Percentiles rank a stretch among this genome's conserved stretches.
Evolutionary conservation across 1,139 yeast species (phyloP).

Genomic region (Geotrichum restrictum): DNA sequence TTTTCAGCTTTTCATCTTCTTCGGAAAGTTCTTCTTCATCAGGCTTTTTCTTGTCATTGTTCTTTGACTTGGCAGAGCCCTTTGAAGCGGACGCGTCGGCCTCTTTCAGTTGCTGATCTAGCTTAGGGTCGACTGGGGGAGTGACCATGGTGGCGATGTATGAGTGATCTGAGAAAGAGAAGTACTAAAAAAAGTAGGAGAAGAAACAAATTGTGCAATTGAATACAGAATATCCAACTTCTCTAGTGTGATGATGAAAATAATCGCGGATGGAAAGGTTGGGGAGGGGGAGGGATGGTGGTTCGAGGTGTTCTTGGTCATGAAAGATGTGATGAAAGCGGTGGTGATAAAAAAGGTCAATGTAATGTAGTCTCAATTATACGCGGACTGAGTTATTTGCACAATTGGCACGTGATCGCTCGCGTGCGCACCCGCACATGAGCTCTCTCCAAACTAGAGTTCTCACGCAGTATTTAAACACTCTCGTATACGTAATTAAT

Average conservation of each 20-base stretch:
- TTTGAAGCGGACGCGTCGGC: constrained; percentile 9
- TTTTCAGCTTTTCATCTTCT: constrained; percentile 86
- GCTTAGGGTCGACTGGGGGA: constrained; percentile 13
- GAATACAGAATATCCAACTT: constrained; percentile 1
- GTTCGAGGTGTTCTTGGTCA: background rate
- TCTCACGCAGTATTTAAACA: too few relatives aligned
- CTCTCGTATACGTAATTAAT: too few relatives aligned
- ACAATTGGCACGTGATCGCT: background rate
- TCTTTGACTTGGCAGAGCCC: constrained; percentile 20
- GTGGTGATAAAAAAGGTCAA: background rate
- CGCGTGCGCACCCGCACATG: background rate
- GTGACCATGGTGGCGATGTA: constrained; percentile 6
- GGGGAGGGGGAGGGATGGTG: background rate
- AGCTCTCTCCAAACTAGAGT: too few relatives aligned
- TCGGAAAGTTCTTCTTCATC: constrained; percentile 82
- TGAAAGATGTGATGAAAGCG: background rate
- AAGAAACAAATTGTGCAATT: background rate
- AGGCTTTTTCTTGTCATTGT: constrained; percentile 39
- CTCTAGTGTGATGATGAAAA: background rate
- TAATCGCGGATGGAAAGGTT: background rate
- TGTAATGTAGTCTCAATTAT: background rate
- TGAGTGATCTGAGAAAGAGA: background rate
- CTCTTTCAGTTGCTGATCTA: constrained; percentile 14
- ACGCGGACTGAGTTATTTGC: constrained; percentile 2
- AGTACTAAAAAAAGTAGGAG: background rate